These are phyloP conservation scores for Tanozyma kutaoensis DNA, from an alignment of 805 yeast species.

Conservation along the genomic window DNA sequence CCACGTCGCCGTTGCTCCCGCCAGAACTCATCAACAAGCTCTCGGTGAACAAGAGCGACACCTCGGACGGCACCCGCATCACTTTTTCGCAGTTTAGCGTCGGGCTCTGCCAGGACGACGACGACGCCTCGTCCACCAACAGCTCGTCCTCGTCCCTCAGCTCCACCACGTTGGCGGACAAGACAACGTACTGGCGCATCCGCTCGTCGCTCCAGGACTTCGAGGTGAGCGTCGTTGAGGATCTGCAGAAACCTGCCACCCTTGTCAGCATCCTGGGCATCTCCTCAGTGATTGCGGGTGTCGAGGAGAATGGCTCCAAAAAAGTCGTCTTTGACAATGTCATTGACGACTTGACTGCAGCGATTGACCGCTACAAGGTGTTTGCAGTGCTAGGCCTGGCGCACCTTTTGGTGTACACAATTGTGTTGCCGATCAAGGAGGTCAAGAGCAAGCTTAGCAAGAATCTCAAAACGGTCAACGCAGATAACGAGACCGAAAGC, in stretches of 20 bases:
- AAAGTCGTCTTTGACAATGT: conserved; percentile 1
- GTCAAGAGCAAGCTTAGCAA: conserved; percentile 11
- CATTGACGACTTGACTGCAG: conserved; percentile 7
- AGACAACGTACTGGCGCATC: conserved; percentile 12
- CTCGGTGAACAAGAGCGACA: not conserved
- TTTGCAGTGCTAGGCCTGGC: conserved; percentile 20
- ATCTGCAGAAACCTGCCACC: conserved; percentile 4
- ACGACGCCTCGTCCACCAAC: conserved; percentile 1
- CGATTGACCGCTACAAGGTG: conserved; percentile 16
- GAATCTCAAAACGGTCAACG: conserved; percentile 6
- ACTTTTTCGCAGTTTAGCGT: not conserved
- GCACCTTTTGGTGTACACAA: conserved; percentile 15
- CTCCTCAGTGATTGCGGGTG: conserved; percentile 3
- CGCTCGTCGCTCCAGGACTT: conserved; percentile 6
- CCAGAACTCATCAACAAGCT: conserved; percentile 17
- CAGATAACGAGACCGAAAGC: not conserved
- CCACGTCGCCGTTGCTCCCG: conserved; percentile 25
- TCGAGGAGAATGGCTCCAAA: conserved; percentile 1
- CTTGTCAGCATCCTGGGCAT: conserved; percentile 11
- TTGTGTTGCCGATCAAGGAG: conserved; percentile 15
- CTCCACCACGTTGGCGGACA: conserved; percentile 5
- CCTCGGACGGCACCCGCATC: not conserved
- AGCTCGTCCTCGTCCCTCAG: conserved; percentile 17
- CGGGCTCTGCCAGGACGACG: conserved; percentile 1
- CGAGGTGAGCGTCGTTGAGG: conserved; percentile 5